Conservation (phyloP, 345 rosid genomes). For the Diplotaxis tenuifolia region DNA sequence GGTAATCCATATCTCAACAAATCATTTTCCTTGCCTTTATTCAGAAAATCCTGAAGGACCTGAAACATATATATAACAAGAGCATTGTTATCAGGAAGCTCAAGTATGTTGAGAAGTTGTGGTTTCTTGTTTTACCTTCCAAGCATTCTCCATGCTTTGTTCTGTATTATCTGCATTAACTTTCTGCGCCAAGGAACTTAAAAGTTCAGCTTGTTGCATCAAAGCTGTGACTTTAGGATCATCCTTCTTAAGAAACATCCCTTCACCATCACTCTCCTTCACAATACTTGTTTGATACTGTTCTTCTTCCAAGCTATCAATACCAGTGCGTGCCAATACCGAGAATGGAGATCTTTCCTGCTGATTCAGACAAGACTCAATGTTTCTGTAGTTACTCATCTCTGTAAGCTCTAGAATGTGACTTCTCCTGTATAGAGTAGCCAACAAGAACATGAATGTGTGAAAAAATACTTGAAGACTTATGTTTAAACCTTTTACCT, state of each 20-base stretch:
- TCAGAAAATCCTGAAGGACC: conserved; percentile 82
- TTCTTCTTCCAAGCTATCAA: conserved; percentile 29
- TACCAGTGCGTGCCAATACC: conserved; percentile 47
- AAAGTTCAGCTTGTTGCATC: conserved; percentile 93
- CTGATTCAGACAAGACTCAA: conserved; percentile 28
- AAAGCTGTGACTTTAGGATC: conserved; percentile 80
- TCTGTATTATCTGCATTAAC: conserved; percentile 74
- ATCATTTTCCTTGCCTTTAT: conserved; percentile 49
- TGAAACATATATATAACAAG: conserved; percentile 40
- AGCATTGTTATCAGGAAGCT: not conserved
- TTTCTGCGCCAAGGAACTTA: conserved; percentile 71
- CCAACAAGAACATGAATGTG: conserved; percentile 4
- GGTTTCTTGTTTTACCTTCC: conserved; percentile 63
- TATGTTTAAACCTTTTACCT: conserved; percentile 40
- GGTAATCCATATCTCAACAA: conserved; percentile 47
- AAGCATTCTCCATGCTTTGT: conserved; percentile 90
- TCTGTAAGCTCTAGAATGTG: conserved; percentile 52
- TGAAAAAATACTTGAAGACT: not conserved
- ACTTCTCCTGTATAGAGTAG: conserved; percentile 53
- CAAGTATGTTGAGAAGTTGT: not conserved
- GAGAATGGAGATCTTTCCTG: conserved; percentile 66
- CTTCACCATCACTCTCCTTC: conserved; percentile 61
- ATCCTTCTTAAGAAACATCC: conserved; percentile 69
- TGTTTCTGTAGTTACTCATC: conserved; percentile 36
- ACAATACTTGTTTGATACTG: conserved; percentile 40